Evolutionary conservation across 495 filamentous ascomycete genomes (phyloP), one percentile per base, ranked within the genome.

Genomic region (Xylaria venustula): DNA sequence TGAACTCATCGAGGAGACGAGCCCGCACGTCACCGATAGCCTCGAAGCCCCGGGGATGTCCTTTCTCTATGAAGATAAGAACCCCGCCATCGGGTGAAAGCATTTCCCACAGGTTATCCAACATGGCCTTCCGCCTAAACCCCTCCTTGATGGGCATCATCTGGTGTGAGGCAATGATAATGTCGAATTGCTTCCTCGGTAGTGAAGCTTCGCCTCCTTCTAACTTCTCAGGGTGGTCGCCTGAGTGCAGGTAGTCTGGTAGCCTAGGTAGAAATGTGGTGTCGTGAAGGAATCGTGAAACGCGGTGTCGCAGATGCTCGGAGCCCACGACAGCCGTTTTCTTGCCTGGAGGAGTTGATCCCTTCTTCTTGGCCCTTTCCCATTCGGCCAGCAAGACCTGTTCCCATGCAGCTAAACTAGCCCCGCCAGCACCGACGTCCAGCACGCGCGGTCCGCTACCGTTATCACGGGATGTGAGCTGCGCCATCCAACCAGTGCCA

Each of bases 241-340:
- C 66, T 2, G 78, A 76, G 57, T 93, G 90, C n/a, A 91, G 64
- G 64, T 92, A 91, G 66, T 98, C 92, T n/a, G 94, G 94, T 26
- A 98, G 77, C 1, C 92, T 89, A 11, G 94, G 94, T 23, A 98
- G 81, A 70, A 98, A 98, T 0, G 87, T 91, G 0, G 94, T 97
- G 67, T 97, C 88, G 14, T 94, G 85, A 11, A 98, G 81, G 60
- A 97, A 82, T 30, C 74, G 75, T 54, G 90, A 89, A 15, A 90
- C 82, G 17, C 92, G 88, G 22, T 90, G 77, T n/a, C 91, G 87
- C 34, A 98, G 80, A 14, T 67, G 58, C 17, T 77, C 69, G 1
- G 77, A 76, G 20, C 80, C 81, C 3, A 81, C 75, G 7, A 83
- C 73, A 1, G 81, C 82, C 11, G 78, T 81, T 44, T 79, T 79